Evolutionary conservation across 2,329 filamentous ascomycete genomes (phyloP), one percentile per base, ranked within the genome.

Genomic region (Xylogone sp.): DNA sequence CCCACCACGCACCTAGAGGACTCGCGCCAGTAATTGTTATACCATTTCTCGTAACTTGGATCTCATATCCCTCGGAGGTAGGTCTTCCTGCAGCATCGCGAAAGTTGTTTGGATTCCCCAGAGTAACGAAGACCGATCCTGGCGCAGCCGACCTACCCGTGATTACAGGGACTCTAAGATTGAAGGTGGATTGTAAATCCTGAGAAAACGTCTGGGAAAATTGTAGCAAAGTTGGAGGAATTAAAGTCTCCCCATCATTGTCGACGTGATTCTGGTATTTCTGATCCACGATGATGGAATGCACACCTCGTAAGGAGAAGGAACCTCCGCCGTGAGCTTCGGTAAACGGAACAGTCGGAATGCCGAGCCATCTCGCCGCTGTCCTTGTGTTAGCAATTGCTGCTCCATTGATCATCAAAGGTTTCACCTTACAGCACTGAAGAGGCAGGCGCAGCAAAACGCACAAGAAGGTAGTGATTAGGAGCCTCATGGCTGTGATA

Each of bases 1-100:
- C 79, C 80, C 80, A 83, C 75, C 77, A 83, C 48, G 71, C 74
- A 9, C 80, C 80, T 5, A 81, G 68, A 0, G 79, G 72, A 47
- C 77, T 79, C 6, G 78, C 76, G 1, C 79, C 79, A 2, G 67
- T 66, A 56, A 83, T 75, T 10, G 64, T 67, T 13, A 81, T 65
- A 2, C 72, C 70, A 10, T 66, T 58, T 4, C 59, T 50, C 16
- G 66, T 67, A 3, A 79, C 65, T 10, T 68, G 65, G 10, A 82
- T 63, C 3, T 66, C 65, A 61, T 82, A 79, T 7, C 71, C 76
- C 59, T 82, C 77, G 0, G 73, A 70, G 0, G 76, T 79, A 34
- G 59, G 60, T 7, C 73, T 65, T 0, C 75, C 75, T 12, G 72
- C 74, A 4, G 66, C 75, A 58, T 78, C 72, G 1, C 67, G 61